These are phyloP conservation scores for Wickerhamiella australiensis DNA, from an alignment of 805 yeast genomes.

Conservation along the genomic window DNA sequence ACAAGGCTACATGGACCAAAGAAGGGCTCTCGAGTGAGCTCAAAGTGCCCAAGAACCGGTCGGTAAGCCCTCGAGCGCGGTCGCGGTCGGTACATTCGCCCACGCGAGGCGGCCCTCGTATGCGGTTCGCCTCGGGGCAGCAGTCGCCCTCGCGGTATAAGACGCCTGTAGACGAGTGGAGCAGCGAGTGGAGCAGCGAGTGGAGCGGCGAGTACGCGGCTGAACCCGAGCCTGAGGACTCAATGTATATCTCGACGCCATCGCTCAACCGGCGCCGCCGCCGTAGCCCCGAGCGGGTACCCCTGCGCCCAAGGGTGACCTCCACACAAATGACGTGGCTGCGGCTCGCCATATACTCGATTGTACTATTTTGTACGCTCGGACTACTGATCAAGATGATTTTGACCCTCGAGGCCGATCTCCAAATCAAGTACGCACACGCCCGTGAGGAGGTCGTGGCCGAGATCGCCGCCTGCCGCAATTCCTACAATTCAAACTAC, in stretches of 20 bases:
- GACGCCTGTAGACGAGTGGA: neutral
- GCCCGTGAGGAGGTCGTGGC: neutral
- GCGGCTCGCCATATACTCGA: neutral
- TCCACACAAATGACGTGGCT: conserved; percentile 1
- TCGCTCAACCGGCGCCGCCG: neutral
- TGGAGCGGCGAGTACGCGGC: too few relatives aligned
- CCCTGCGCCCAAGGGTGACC: neutral
- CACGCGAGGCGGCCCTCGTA: neutral
- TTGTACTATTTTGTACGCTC: neutral
- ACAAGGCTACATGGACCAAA: conserved; percentile 1
- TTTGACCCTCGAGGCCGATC: neutral
- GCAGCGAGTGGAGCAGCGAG: conserved; percentile 2
- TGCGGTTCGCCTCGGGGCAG: conserved; percentile 1
- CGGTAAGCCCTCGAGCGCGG: neutral
- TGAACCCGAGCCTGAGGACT: neutral
- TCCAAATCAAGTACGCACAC: neutral
- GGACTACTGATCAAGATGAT: neutral
- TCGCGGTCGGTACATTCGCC: neutral
- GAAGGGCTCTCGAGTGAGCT: neutral
- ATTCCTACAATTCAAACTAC: conserved; percentile 4
- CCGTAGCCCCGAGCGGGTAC: conserved; percentile 1
- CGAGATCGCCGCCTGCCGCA: conserved; percentile 5
- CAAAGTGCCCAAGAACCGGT: neutral
- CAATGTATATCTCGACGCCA: neutral
- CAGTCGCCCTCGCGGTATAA: neutral